phyloP scores from a whole-genome alignment of 2,329 filamentous ascomycete species.

The Dactylella cylindrospora region DNA sequence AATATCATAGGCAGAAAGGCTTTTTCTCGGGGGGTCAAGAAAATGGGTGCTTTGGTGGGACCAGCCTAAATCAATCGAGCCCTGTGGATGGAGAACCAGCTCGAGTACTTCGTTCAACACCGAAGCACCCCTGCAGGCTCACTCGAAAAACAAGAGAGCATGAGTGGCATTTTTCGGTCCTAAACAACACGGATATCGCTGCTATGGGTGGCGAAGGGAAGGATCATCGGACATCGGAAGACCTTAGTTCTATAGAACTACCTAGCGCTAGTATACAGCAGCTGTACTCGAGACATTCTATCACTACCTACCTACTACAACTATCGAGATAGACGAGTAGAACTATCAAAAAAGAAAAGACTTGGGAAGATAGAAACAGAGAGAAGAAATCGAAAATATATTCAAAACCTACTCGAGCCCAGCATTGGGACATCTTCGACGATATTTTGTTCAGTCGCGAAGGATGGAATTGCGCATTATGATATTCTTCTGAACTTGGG shows the following conservation, averaged over 20 bases:
- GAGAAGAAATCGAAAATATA: constrained; percentile 44
- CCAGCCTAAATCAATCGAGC: too few relatives aligned
- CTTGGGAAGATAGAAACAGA: constrained; percentile 45
- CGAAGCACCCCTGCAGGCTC: constrained; percentile 12
- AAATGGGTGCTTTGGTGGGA: constrained; percentile 10
- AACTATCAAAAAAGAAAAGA: constrained; percentile 45
- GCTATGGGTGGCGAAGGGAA: constrained; percentile 24
- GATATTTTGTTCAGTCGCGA: constrained; percentile 32
- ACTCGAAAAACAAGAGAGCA: constrained; percentile 17
- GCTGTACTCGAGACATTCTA: constrained; percentile 46
- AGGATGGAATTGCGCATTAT: constrained; percentile 12
- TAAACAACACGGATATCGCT: constrained; percentile 9
- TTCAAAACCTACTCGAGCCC: constrained; percentile 40
- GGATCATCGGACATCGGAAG: constrained; percentile 43
- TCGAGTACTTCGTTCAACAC: constrained; percentile 36
- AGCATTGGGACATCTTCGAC: constrained; percentile 30
- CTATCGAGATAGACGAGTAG: constrained; percentile 45
- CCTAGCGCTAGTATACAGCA: constrained; percentile 45
- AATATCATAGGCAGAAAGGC: constrained; percentile 1
- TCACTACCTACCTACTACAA: constrained; percentile 45
- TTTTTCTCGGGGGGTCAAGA: constrained; percentile 16
- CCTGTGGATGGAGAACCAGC: constrained; percentile 13
- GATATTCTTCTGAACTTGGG: constrained; percentile 6
- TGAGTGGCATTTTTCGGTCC: constrained; percentile 14
- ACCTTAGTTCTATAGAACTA: constrained; percentile 45